phyloP scores from a whole-genome alignment of 257 asterid genomes.

The Thymus mandschuricus region DNA sequence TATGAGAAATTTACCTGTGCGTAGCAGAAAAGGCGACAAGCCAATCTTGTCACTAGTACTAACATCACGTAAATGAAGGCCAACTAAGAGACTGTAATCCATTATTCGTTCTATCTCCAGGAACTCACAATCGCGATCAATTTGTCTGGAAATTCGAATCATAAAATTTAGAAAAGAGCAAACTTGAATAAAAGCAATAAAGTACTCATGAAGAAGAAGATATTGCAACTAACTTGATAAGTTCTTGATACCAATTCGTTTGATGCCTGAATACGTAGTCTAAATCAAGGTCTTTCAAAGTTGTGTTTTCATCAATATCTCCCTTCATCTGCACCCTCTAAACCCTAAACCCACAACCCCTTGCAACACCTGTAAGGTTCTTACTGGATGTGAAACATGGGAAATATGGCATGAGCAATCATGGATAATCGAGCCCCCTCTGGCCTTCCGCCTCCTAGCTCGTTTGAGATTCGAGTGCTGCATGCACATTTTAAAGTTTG shows the following conservation, averaged over 20 bases:
- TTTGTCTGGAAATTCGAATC: conserved; percentile 58
- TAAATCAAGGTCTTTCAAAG: conserved; percentile 88
- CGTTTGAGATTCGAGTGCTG: too few species aligned
- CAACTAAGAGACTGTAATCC: conserved; percentile 75
- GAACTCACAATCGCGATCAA: conserved; percentile 85
- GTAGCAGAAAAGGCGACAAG: too few species aligned
- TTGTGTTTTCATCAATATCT: conserved; percentile 91
- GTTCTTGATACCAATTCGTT: conserved; percentile 77
- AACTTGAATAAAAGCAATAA: background rate
- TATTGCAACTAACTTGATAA: conserved; percentile 68
- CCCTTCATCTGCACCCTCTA: conserved; percentile 43
- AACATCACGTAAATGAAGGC: too few species aligned
- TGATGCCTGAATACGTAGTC: conserved; percentile 75
- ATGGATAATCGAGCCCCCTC: too few species aligned
- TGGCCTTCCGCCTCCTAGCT: too few species aligned
- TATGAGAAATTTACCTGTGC: too few species aligned
- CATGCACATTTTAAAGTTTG: too few species aligned
- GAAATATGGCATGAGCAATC: too few species aligned
- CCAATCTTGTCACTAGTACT: too few species aligned
- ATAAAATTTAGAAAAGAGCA: conserved; percentile 11
- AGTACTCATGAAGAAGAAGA: background rate
- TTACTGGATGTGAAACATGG: too few species aligned
- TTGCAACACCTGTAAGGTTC: too few species aligned
- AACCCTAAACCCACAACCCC: too few species aligned
- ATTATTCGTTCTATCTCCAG: conserved; percentile 83